These are phyloP conservation scores for Nicotiana obtusifolia DNA, from an alignment of 257 asterid species.

Conservation along the genomic window DNA sequence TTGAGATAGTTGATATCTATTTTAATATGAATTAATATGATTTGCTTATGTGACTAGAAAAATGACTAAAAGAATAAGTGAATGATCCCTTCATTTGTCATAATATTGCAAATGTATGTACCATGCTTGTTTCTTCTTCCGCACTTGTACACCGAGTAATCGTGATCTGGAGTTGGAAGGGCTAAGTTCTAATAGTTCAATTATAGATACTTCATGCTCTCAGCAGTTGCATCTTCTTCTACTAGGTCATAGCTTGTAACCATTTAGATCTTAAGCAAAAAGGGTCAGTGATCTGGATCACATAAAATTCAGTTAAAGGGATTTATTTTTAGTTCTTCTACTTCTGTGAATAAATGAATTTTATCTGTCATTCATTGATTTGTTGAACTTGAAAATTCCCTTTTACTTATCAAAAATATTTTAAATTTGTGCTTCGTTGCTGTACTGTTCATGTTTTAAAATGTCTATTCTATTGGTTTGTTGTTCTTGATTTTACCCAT, in stretches of 20 bases:
- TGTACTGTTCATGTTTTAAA: too few relatives aligned
- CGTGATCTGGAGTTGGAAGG: too few relatives aligned
- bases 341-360: too few relatives aligned
- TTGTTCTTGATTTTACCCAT: too few relatives aligned
- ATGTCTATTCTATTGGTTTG: too few relatives aligned
- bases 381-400: too few relatives aligned
- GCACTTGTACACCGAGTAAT: neutral
- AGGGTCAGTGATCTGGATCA: constrained; percentile 19
- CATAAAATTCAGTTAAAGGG: constrained; percentile 16
- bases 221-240: neutral
- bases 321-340: too few relatives aligned
- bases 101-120: constrained; percentile 27
- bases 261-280: constrained; percentile 14
- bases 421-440: too few relatives aligned
- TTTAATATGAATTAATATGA: neutral
- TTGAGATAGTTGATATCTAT: constrained; percentile 19
- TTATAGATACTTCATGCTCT: neutral
- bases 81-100: constrained; percentile 21
- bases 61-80: constrained; percentile 40
- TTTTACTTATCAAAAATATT: too few relatives aligned
- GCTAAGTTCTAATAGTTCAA: too few relatives aligned
- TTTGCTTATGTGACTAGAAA: constrained; percentile 30
- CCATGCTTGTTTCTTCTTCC: constrained; percentile 4
- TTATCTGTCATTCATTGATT: too few relatives aligned
- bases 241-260: constrained; percentile 13